Evolutionary conservation across 164 flowering plant species (phyloP).

Genomic region (Vitis labrusca): DNA sequence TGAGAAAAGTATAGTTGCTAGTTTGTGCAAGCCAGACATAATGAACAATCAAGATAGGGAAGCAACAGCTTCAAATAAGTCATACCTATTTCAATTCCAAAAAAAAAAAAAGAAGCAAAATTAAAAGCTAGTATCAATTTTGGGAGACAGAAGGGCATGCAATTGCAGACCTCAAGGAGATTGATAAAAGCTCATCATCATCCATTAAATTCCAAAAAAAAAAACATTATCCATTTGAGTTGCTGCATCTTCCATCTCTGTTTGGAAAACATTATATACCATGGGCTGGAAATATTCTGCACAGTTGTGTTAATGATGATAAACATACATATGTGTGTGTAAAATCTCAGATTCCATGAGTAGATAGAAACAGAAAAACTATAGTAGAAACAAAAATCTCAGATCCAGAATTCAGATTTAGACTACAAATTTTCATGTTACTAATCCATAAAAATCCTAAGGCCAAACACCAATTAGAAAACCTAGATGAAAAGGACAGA

Average conservation of each 20-base stretch:
- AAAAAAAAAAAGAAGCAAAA: no score
- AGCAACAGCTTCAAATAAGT: no score
- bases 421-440: background rate
- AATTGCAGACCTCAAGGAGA: background rate
- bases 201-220: background rate
- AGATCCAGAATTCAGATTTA: no score
- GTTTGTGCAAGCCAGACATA: no score
- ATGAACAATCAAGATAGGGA: no score
- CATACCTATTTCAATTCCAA: no score
- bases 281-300: background rate
- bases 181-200: background rate
- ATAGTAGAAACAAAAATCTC: no score
- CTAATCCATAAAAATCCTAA: background rate
- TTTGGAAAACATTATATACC: background rate
- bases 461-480: background rate
- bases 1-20: no score
- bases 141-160: background rate
- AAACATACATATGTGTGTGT: no score
- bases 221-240: background rate
- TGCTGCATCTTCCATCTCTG: background rate
- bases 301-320: background rate
- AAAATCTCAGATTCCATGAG: no score
- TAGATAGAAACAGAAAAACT: no score
- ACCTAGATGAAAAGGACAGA: background rate
- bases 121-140: no score